Conservation (phyloP, 305 asterid genomes). For the Lippia alba region DNA sequence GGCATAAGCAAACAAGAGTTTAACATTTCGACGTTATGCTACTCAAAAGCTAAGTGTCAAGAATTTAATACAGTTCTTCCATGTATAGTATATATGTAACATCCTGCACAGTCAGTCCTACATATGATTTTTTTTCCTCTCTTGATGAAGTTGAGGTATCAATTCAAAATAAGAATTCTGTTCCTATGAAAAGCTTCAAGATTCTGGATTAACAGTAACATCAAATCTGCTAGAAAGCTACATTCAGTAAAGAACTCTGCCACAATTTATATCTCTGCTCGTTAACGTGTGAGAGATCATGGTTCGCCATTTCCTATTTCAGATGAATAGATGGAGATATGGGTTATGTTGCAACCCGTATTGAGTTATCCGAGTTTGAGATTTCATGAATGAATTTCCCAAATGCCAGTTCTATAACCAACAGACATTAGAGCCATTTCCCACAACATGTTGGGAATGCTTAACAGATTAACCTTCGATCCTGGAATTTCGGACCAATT, state of each 20-base stretch:
- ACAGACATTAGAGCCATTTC: slow-evolving; percentile 89
- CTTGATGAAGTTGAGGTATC: slow-evolving; percentile 21
- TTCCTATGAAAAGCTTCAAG: background rate
- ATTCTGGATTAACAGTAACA: slow-evolving; percentile 28
- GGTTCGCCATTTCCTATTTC: slow-evolving; percentile 1
- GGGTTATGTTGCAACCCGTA: background rate
- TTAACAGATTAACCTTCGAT: slow-evolving; percentile 81
- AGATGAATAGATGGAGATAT: slow-evolving; percentile 7
- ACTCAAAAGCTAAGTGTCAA: no score
- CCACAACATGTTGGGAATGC: slow-evolving; percentile 97
- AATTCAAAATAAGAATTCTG: slow-evolving; percentile 14
- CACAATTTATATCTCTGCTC: slow-evolving; percentile 19
- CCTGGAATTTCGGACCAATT: slow-evolving; percentile 94
- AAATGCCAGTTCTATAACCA: slow-evolving; percentile 86
- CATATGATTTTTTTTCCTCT: background rate
- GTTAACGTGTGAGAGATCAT: slow-evolving; percentile 4
- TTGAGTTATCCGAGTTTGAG: slow-evolving; percentile 15
- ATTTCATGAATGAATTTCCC: slow-evolving; percentile 70
- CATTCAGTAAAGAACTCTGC: slow-evolving; percentile 21
- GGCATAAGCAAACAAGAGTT: no score
- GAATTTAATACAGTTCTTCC: background rate
- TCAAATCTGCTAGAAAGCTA: slow-evolving; percentile 24
- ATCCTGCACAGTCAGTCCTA: background rate
- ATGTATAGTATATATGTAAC: background rate
- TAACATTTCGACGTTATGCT: no score